Evolutionary conservation across 106 monocot genomes (phyloP).

Genomic region (Dendrobium huoshanense): DNA sequence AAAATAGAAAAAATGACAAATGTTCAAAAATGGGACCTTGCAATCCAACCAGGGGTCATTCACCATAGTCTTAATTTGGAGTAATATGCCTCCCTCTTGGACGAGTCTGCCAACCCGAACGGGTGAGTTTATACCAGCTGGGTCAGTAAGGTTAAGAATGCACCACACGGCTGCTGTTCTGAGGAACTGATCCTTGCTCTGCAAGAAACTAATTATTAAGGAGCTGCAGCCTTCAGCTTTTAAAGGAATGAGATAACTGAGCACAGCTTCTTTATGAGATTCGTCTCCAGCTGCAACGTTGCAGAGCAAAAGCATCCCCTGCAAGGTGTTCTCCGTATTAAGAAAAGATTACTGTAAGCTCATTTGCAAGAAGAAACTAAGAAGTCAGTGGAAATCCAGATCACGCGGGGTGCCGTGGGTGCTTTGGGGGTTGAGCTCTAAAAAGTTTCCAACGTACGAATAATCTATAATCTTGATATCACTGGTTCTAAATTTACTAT

Average conservation of each 20-base stretch:
- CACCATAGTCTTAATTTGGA: constrained; percentile 75
- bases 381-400: too few species aligned
- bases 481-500: too few species aligned
- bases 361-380: neutral
- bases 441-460: too few species aligned
- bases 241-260: constrained; percentile 42
- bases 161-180: constrained; percentile 79
- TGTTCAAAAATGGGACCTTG: constrained; percentile 40
- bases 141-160: constrained; percentile 56
- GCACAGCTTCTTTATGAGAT: constrained; percentile 60
- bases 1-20: neutral
- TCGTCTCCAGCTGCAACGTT: constrained; percentile 73
- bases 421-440: too few species aligned
- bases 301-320: constrained; percentile 80
- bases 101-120: constrained; percentile 38
- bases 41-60: constrained; percentile 80
- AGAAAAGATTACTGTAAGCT: neutral
- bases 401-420: too few species aligned
- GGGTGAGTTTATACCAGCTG: constrained; percentile 27
- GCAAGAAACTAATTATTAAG: constrained; percentile 51
- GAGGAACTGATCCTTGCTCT: constrained; percentile 49
- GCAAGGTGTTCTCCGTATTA: neutral
- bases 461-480: too few species aligned
- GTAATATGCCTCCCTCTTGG: constrained; percentile 51
- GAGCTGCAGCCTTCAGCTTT: constrained; percentile 17